Percentiles rank a stretch among this genome's conserved stretches.
Evolutionary conservation across 768 basidiomycete genomes (phyloP).

Genomic region (Naematelia encephala): DNA sequence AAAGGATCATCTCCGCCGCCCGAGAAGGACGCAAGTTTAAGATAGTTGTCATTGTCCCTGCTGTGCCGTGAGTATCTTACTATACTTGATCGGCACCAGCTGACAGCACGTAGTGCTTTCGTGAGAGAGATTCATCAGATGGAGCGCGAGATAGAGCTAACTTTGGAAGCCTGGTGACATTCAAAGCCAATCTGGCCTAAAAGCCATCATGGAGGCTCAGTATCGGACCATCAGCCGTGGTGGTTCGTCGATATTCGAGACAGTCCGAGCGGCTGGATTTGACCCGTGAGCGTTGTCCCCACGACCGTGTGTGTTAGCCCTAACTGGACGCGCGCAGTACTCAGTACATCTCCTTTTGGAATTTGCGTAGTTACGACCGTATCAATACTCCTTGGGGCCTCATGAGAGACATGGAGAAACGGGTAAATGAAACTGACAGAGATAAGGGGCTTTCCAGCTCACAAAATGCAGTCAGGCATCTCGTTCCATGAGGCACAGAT

Average conservation of each 20-base stretch:
- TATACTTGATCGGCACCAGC: not conserved
- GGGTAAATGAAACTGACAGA: slow-evolving; percentile 24
- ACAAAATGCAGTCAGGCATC: slow-evolving; percentile 60
- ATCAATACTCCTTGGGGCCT: slow-evolving; percentile 62
- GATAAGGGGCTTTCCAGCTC: not conserved
- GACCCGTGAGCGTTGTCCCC: slow-evolving; percentile 52
- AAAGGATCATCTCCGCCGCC: slow-evolving; percentile 81
- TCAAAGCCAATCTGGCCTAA: slow-evolving; percentile 57
- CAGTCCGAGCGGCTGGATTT: slow-evolving; percentile 68
- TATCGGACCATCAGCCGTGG: slow-evolving; percentile 80
- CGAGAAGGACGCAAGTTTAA: slow-evolving; percentile 68
- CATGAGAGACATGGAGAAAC: slow-evolving; percentile 68
- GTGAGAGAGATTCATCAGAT: slow-evolving; percentile 25
- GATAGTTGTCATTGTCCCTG: slow-evolving; percentile 84
- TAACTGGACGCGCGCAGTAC: slow-evolving; percentile 21
- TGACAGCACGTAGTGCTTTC: slow-evolving; percentile 58
- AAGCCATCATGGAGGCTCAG: slow-evolving; percentile 73
- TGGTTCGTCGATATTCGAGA: slow-evolving; percentile 78
- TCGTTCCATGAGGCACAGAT: slow-evolving; percentile 81
- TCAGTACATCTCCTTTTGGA: slow-evolving; percentile 63
- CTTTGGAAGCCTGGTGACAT: slow-evolving; percentile 62
- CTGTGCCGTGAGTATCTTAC: slow-evolving; percentile 60
- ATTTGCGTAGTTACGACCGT: slow-evolving; percentile 84
- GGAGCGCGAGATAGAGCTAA: not conserved
- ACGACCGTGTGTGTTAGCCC: slow-evolving; percentile 1